phyloP scores from a whole-genome alignment of 371 early-diverging fungal species.

The Gilbertella persicaria region DNA sequence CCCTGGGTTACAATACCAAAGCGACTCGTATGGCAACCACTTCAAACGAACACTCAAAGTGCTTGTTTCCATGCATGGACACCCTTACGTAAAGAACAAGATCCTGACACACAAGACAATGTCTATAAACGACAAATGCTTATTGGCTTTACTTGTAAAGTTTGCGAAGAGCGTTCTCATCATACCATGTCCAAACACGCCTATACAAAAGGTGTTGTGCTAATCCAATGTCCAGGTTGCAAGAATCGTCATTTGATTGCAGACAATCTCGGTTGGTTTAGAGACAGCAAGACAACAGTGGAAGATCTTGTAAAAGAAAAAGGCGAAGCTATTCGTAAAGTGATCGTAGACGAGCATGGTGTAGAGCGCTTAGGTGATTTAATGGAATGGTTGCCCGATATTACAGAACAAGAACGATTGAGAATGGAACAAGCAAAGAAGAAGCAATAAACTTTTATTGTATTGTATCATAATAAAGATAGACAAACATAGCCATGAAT shows the following conservation, averaged over 20 bases:
- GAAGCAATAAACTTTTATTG: too few relatives aligned
- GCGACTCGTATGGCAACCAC: too few relatives aligned
- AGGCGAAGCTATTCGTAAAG: constrained; percentile 71
- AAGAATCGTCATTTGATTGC: constrained; percentile 93
- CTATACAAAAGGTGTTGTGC: constrained; percentile 89
- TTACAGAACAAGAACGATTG: constrained; percentile 46
- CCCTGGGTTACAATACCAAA: too few relatives aligned
- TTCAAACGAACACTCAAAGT: background rate
- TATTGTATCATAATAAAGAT: constrained; percentile 20
- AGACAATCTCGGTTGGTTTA: constrained; percentile 94
- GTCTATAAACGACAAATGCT: constrained; percentile 67
- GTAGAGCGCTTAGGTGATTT: constrained; percentile 32
- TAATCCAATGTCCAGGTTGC: constrained; percentile 92
- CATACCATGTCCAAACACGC: constrained; percentile 91
- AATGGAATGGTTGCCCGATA: constrained; percentile 52
- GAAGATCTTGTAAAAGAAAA: constrained; percentile 83
- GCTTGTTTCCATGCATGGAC: background rate
- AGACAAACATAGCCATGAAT: constrained; percentile 32
- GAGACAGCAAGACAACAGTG: constrained; percentile 70
- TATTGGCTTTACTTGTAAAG: constrained; percentile 94
- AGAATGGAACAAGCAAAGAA: too few relatives aligned
- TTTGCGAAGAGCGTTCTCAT: constrained; percentile 81
- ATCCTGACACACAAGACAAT: constrained; percentile 6
- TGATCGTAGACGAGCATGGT: constrained; percentile 46
- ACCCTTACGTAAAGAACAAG: background rate